phyloP scores from a whole-genome alignment of 23 red algal species.

The Gracilaria gracilis region DNA sequence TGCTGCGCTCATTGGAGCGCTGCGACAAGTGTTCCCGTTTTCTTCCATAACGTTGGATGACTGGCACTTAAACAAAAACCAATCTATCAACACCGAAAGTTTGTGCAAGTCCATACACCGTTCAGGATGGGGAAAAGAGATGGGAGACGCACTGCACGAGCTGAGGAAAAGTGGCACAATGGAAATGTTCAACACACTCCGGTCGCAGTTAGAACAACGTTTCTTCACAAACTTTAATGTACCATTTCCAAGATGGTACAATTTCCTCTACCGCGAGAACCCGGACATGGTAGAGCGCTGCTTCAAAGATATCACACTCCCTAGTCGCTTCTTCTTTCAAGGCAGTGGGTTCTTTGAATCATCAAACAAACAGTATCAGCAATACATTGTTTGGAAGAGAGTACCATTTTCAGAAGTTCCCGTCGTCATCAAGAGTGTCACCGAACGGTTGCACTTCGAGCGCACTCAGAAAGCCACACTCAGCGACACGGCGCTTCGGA shows the following conservation, averaged over 20 bases:
- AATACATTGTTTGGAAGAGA: no score
- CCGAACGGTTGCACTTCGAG: neutral
- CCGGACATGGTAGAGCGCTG: neutral
- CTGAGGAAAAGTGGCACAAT: neutral
- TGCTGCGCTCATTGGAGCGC: neutral
- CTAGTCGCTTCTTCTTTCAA: slow-evolving; percentile 1
- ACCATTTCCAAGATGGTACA: slow-evolving; percentile 3
- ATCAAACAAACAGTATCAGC: no score
- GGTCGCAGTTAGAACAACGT: neutral
- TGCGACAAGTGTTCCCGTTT: neutral
- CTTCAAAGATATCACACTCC: neutral
- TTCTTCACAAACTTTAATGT: neutral
- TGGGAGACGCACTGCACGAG: neutral
- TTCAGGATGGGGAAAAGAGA: neutral
- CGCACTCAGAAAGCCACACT: neutral
- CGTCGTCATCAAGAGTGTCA: neutral
- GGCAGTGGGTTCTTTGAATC: no score
- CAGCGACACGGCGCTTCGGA: neutral
- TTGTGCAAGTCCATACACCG: neutral
- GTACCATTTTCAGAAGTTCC: neutral
- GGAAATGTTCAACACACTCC: neutral
- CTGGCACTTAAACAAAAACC: neutral
- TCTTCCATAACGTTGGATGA: neutral
- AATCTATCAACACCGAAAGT: neutral
- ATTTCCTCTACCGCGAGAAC: slow-evolving; percentile 1